Evolutionary conservation across 345 rosid genomes (phyloP).

Genomic region (Erucastrum elatum): DNA sequence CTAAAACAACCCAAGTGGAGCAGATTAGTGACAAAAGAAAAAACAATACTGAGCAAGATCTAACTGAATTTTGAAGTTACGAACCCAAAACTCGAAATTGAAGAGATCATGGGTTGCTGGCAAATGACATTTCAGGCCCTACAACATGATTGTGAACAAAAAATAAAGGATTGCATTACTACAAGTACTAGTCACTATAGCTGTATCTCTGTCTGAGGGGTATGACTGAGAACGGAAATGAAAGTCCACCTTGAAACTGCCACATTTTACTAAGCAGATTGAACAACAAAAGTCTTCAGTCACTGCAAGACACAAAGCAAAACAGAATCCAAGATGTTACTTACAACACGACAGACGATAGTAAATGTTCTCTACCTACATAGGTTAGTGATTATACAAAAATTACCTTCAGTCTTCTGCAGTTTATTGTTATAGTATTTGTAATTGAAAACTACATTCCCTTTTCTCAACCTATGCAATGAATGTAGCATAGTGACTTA

Average conservation of each 20-base stretch:
- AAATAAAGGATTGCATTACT: conserved; percentile 22
- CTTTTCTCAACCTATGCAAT: conserved; percentile 80
- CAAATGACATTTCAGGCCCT: conserved; percentile 92
- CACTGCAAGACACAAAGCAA: conserved; percentile 57
- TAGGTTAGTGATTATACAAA: background rate
- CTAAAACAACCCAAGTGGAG: conserved; percentile 43
- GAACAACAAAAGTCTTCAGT: conserved; percentile 99
- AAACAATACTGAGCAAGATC: conserved; percentile 19
- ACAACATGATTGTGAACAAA: conserved; percentile 13
- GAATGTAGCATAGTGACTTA: conserved; percentile 26
- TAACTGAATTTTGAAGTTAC: conserved; percentile 65
- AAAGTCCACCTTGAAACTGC: conserved; percentile 79
- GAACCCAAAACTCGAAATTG: conserved; percentile 97
- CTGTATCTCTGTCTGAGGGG: conserved; percentile 28
- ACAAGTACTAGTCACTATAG: conserved; percentile 20
- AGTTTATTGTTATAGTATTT: conserved; percentile 84
- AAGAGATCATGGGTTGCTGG: conserved; percentile 88
- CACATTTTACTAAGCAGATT: conserved; percentile 94
- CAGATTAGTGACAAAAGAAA: conserved; percentile 29
- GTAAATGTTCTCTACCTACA: background rate
- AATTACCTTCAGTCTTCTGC: conserved; percentile 89
- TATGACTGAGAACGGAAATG: conserved; percentile 18
- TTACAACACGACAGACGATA: background rate
- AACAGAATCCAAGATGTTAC: conserved; percentile 19
- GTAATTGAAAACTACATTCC: conserved; percentile 94